Evolutionary conservation across 805 yeast genomes (phyloP).

Genomic region (Yarrowia sp.): DNA sequence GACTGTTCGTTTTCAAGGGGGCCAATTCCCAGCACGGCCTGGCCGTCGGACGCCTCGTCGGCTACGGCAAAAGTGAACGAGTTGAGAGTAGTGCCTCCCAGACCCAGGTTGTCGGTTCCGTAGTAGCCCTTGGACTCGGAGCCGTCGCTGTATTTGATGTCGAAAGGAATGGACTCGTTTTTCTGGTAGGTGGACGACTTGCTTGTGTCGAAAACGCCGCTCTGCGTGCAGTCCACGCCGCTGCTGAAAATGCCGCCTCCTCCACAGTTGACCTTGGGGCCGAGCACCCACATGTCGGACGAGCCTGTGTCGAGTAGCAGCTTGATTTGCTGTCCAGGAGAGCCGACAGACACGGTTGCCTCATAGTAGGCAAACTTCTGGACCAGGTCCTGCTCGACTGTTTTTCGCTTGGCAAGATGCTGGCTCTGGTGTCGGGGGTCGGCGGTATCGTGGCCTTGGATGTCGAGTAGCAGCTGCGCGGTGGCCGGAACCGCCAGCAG

Average conservation of each 20-base stretch:
- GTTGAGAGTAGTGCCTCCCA: constrained; percentile 52
- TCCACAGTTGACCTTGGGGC: constrained; percentile 7
- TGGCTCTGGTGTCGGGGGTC: neutral
- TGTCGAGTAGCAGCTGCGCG: constrained; percentile 19
- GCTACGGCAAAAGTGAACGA: constrained; percentile 73
- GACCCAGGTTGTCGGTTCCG: constrained; percentile 57
- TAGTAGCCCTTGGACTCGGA: constrained; percentile 49
- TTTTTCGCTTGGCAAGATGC: neutral
- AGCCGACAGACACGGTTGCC: constrained; percentile 48
- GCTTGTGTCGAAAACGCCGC: constrained; percentile 15
- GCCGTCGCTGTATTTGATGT: constrained; percentile 45
- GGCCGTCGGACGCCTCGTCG: constrained; percentile 56
- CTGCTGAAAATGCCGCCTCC: constrained; percentile 11
- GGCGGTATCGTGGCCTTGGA: constrained; percentile 20
- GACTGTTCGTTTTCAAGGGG: constrained; percentile 38
- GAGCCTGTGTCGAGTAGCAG: constrained; percentile 69
- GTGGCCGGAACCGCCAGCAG: constrained; percentile 23
- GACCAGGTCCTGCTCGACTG: constrained; percentile 18
- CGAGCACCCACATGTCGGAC: constrained; percentile 59
- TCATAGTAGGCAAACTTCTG: constrained; percentile 28
- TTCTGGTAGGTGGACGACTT: constrained; percentile 10
- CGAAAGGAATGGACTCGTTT: constrained; percentile 38
- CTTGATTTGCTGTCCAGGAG: constrained; percentile 51
- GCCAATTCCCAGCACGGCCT: constrained; percentile 50
- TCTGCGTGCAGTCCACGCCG: constrained; percentile 6